Base-by-base conservation (phyloP, 2,329 filamentous ascomycete species). In the Verticillium longisporum region DNA sequence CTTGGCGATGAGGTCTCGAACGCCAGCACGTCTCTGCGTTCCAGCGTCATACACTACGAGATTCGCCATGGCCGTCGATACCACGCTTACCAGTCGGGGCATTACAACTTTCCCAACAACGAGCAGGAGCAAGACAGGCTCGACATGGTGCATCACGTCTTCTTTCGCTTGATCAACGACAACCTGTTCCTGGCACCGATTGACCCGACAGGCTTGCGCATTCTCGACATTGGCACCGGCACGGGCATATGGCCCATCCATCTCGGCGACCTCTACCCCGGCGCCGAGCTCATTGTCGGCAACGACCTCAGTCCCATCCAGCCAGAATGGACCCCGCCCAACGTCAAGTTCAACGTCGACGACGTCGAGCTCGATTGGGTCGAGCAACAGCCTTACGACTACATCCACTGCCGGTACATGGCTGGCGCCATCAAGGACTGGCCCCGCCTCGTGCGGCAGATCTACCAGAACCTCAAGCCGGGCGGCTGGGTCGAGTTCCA, bases 321-420 rank as follows among this genome's bases (percentile, higher is more conserved):
- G 56, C 59, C 66, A 1, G 54, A 64, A 32, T 70, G 67, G 65
- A 86, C 91, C 0, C 89, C 89, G 0, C 82, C 83, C n/a, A 93
- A 92, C 64, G 87, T 92, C 13, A 83, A 85, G 62, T 93, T 92
- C 66, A 84, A 85, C 62, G 82, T 93, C 53, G 88, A 91, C 68
- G 88, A 92, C 67, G 80, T 80, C 71, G 75, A 68, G 26, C 69
- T 70, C 58, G 63, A 38, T 6, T 59, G 45, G 54, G 21, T 62
- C 6, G 57, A 62, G 26, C 26, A 58, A 6, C 55, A 62, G 1
- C 34, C 33, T 11, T 62, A 58, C 9, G 58, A 62, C 26, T 60
- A 57, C 21, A 58, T 62, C 14, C 58, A 62, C 31, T 64, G 71
- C 1, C 70, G 72, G 1, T 69, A 68, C 33, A 54, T 75, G 7